These are phyloP conservation scores for Sclerotinia glacialis DNA, from an alignment of 2,329 filamentous ascomycete genomes.

Conservation along the genomic window DNA sequence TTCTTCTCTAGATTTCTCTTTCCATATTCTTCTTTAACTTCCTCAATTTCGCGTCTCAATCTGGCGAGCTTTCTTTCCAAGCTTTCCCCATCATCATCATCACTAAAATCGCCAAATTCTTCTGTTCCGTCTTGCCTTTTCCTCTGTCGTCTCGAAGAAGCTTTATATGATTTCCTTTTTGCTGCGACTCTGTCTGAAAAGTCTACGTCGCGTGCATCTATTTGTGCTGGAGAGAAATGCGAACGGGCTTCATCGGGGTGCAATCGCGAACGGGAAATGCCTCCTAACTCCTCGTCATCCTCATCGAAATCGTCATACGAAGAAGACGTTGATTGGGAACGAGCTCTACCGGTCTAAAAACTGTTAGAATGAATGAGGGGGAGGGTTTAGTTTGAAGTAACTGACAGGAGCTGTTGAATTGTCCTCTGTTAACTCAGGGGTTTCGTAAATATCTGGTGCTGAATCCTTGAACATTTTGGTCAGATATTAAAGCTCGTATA, in stretches of 20 bases:
- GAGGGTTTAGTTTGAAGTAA: conserved; percentile 20
- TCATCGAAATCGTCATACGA: conserved; percentile 60
- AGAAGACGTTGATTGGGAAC: conserved; percentile 53
- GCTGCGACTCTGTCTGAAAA: conserved; percentile 85
- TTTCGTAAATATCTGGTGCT: conserved; percentile 94
- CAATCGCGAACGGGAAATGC: conserved; percentile 73
- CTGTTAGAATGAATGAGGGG: conserved; percentile 17
- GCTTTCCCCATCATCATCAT: conserved; percentile 72
- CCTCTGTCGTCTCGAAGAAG: conserved; percentile 64
- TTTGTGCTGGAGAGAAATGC: conserved; percentile 70
- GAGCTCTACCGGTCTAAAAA: conserved; percentile 44
- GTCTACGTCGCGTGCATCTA: conserved; percentile 76
- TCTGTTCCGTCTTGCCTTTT: conserved; percentile 61
- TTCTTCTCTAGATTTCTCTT: conserved; percentile 50
- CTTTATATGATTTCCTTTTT: conserved; percentile 80
- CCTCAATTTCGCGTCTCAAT: conserved; percentile 77
- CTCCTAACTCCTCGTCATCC: conserved; percentile 60
- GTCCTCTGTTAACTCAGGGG: conserved; percentile 87
- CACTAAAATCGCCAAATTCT: conserved; percentile 71
- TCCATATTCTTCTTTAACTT: conserved; percentile 59
- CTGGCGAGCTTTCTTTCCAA: conserved; percentile 77
- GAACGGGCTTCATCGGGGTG: conserved; percentile 76
- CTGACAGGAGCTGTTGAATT: conserved; percentile 78
- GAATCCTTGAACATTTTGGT: conserved; percentile 60
- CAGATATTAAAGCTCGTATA: conserved; percentile 4